Evolutionary conservation across 2,329 filamentous ascomycete genomes (phyloP).

Genomic region (Alternaria novae-zelandiae): DNA sequence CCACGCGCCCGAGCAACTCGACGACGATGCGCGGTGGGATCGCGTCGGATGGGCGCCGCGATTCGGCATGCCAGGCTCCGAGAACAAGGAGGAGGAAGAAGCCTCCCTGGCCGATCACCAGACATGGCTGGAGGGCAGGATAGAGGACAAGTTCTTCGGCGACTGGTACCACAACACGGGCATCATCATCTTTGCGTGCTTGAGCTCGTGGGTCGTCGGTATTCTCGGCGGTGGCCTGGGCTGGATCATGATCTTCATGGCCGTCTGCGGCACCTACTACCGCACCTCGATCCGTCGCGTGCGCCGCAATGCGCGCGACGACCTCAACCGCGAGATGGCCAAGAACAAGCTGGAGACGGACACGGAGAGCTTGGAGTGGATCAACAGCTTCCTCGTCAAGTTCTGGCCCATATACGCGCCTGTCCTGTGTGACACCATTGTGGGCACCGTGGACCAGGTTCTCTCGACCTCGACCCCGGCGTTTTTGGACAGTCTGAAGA

Average conservation of each 20-base stretch:
- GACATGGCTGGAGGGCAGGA: conserved; percentile 80
- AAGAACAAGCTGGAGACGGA: conserved; percentile 89
- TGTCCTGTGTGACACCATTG: conserved; percentile 87
- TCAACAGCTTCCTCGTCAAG: conserved; percentile 97
- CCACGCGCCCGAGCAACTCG: conserved; percentile 59
- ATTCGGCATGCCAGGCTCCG: conserved; percentile 66
- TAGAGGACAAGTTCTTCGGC: conserved; percentile 91
- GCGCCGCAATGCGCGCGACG: conserved; percentile 93
- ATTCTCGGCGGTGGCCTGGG: conserved; percentile 87
- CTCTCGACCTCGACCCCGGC: conserved; percentile 88
- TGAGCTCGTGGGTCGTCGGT: conserved; percentile 88
- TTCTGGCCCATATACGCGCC: conserved; percentile 99
- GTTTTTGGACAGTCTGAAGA: conserved; percentile 90
- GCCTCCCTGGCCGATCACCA: conserved; percentile 81
- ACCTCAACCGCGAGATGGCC: conserved; percentile 86
- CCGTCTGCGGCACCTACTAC: conserved; percentile 91
- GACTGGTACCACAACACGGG: conserved; percentile 98
- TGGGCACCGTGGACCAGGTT: conserved; percentile 94
- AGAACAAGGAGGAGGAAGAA: conserved; percentile 64
- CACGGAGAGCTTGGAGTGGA: conserved; percentile 94
- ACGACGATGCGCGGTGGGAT: conserved; percentile 57
- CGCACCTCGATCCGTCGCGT: conserved; percentile 92
- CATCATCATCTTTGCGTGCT: conserved; percentile 91
- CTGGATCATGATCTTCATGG: conserved; percentile 95
- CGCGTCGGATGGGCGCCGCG: conserved; percentile 86